Conservation (phyloP, 768 basidiomycete species). For the Pleurotus sapidus region DNA sequence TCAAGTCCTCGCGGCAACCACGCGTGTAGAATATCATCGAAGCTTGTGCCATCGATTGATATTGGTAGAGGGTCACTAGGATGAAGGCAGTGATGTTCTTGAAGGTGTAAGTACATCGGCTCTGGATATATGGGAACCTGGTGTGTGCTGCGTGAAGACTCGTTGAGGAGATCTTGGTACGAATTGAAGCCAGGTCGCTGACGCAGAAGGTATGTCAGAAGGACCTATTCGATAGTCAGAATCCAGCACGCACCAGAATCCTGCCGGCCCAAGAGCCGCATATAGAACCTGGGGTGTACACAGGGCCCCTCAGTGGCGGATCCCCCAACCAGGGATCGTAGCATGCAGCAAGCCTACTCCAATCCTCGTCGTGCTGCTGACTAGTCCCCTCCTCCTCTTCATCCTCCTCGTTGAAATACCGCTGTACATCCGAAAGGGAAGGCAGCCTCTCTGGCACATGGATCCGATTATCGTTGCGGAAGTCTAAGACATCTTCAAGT, state of each 20-base stretch:
- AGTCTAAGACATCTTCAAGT: slow-evolving; percentile 37
- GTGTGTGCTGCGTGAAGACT: slow-evolving; percentile 20
- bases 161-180: slow-evolving; percentile 17
- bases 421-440: slow-evolving; percentile 4
- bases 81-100: slow-evolving; percentile 45
- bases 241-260: slow-evolving; percentile 32
- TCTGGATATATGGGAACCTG: slow-evolving; percentile 25
- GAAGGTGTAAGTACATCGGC: slow-evolving; percentile 37
- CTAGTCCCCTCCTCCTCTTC: slow-evolving; percentile 17
- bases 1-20: slow-evolving; percentile 40
- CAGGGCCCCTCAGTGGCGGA: slow-evolving; percentile 34
- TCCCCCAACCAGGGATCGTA: slow-evolving; percentile 31
- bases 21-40: slow-evolving; percentile 43
- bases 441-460: slow-evolving; percentile 19
- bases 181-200: slow-evolving; percentile 18
- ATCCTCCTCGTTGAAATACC: slow-evolving; percentile 8
- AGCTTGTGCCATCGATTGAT: slow-evolving; percentile 27
- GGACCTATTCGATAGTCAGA: background rate
- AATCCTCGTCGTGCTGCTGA: slow-evolving; percentile 39
- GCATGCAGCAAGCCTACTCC: slow-evolving; percentile 44
- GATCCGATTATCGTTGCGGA: slow-evolving; percentile 34
- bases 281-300: slow-evolving; percentile 41
- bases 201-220: slow-evolving; percentile 7
- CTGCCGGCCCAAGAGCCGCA: slow-evolving; percentile 46
- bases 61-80: slow-evolving; percentile 32